Percentiles rank a stretch among this genome's conserved stretches.
phyloP scores from a whole-genome alignment of 768 basidiomycete genomes.

The Calocera cornea region DNA sequence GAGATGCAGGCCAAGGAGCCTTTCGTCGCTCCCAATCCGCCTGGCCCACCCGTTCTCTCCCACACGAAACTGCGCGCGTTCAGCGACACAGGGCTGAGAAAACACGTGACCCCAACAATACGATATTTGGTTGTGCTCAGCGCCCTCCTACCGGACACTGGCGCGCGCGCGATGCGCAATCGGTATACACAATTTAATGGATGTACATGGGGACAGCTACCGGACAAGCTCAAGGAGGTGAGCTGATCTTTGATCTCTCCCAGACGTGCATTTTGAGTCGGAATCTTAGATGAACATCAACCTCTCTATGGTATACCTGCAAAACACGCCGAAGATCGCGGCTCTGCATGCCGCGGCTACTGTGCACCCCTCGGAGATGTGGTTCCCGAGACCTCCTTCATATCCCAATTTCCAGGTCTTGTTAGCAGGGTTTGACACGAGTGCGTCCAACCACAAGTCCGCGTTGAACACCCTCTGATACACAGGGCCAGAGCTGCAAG shows the following conservation, averaged over 20 bases:
- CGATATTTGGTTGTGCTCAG: background rate
- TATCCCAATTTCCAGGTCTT: background rate
- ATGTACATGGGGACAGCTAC: background rate
- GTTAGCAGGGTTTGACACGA: background rate
- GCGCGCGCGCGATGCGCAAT: background rate
- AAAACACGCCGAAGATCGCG: background rate
- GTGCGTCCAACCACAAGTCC: background rate
- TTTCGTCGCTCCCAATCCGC: background rate
- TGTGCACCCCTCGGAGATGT: background rate
- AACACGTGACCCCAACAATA: background rate
- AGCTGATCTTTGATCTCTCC: background rate
- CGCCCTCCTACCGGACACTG: background rate
- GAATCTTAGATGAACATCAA: background rate
- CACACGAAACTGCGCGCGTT: background rate
- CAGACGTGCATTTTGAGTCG: background rate
- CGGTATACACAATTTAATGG: background rate
- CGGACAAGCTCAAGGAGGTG: background rate
- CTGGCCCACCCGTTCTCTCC: background rate
- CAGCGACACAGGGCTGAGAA: background rate
- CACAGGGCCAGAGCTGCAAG: too few species aligned
- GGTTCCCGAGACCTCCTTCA: background rate
- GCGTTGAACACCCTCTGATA: background rate
- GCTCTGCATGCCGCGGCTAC: background rate
- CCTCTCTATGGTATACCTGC: background rate
- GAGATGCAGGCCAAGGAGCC: background rate